Conservation (phyloP, 2,329 filamentous ascomycete species). For the Arthrobotrys sinensis region DNA sequence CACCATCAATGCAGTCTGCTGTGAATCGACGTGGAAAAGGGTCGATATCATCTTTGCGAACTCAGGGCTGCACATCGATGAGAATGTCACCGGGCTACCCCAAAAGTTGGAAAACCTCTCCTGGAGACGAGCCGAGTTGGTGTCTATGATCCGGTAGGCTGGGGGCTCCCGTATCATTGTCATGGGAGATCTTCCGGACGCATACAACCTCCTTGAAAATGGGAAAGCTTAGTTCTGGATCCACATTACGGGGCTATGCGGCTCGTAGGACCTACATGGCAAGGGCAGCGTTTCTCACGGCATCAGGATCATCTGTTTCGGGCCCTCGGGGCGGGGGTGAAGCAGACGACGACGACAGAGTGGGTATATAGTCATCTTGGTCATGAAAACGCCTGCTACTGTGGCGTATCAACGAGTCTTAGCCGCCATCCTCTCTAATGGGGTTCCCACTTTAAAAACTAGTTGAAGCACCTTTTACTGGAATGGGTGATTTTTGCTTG, state of each 20-base stretch:
- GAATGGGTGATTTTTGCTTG: slow-evolving; percentile 33
- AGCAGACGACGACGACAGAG: slow-evolving; percentile 41
- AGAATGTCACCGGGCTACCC: slow-evolving; percentile 54
- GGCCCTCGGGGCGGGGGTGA: slow-evolving; percentile 39
- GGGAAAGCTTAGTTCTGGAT: slow-evolving; percentile 45
- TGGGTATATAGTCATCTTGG: slow-evolving; percentile 53
- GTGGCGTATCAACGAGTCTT: slow-evolving; percentile 35
- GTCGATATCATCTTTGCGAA: slow-evolving; percentile 52
- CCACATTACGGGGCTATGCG: slow-evolving; percentile 56
- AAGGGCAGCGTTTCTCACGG: slow-evolving; percentile 51
- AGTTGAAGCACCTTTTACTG: slow-evolving; percentile 53
- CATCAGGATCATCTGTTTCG: slow-evolving; percentile 36
- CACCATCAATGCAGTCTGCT: slow-evolving; percentile 60
- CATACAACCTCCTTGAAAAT: slow-evolving; percentile 35
- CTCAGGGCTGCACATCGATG: slow-evolving; percentile 54
- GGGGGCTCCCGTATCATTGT: slow-evolving; percentile 53
- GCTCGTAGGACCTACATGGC: slow-evolving; percentile 56
- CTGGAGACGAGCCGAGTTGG: slow-evolving; percentile 51
- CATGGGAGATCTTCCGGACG: slow-evolving; percentile 40
- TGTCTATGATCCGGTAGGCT: slow-evolving; percentile 54
- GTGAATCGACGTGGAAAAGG: slow-evolving; percentile 56
- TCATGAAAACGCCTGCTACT: slow-evolving; percentile 57
- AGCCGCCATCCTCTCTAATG: slow-evolving; percentile 36
- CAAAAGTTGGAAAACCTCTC: slow-evolving; percentile 59
- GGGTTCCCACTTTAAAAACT: slow-evolving; percentile 27